A percentile compares a stretch with the other conserved stretches of the same genome.
These are phyloP conservation scores for Begonia masoniana DNA, from an alignment of 306 rosid species.

Conservation along the genomic window DNA sequence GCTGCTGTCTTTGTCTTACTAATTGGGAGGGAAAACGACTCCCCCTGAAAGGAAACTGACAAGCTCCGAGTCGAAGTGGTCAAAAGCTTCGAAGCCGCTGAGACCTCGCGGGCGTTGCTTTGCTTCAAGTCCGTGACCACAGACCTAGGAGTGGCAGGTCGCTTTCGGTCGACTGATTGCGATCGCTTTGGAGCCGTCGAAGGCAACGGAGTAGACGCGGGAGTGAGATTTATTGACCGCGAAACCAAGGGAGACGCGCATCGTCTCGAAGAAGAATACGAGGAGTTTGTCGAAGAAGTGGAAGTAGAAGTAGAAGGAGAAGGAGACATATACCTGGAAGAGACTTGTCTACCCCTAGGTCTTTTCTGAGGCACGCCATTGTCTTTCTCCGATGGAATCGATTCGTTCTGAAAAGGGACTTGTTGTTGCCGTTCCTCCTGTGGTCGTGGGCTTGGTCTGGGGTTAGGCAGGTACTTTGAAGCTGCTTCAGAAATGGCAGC, in stretches of 20 bases:
- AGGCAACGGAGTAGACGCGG: constrained; percentile 37
- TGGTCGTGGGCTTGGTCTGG: constrained; percentile 17
- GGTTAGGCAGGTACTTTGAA: constrained; percentile 24
- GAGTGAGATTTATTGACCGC: constrained; percentile 54
- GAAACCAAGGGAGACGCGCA: constrained; percentile 83
- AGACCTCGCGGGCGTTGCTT: constrained; percentile 34
- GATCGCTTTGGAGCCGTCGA: constrained; percentile 54
- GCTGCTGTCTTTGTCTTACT: constrained; percentile 68
- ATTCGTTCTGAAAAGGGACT: constrained; percentile 16
- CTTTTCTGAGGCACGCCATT: constrained; percentile 47
- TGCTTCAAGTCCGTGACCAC: constrained; percentile 29
- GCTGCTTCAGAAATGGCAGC: constrained; percentile 83
- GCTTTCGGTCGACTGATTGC: constrained; percentile 77
- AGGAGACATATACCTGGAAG: constrained; percentile 95
- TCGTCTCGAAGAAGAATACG: constrained; percentile 60
- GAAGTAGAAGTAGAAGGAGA: constrained; percentile 72
- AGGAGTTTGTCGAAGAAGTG: constrained; percentile 17
- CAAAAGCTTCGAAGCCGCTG: constrained; percentile 71
- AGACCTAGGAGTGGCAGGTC: constrained; percentile 38
- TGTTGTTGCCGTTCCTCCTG: constrained; percentile 10
- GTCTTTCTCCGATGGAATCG: constrained; percentile 46
- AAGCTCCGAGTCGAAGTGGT: constrained; percentile 89
- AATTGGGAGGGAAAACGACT: constrained; percentile 87
- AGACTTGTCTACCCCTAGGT: constrained; percentile 70
- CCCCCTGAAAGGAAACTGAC: constrained; percentile 96